Percentiles rank a stretch among this genome's conserved stretches.
phyloP scores from a whole-genome alignment of 192 early-diverging fungal species.

The Paraglomus occultum region DNA sequence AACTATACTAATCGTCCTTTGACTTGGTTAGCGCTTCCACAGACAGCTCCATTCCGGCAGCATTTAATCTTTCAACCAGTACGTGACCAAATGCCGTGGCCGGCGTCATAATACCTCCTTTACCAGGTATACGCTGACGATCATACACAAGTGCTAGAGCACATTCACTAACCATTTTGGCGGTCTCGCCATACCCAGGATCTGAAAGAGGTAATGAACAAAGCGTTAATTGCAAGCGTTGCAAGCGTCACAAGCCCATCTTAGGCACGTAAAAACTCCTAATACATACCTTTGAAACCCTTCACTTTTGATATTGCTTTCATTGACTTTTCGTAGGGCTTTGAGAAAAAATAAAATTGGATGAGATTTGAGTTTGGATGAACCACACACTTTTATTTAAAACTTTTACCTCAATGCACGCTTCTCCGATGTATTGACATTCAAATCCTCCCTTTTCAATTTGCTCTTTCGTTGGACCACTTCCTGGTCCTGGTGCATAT shows the following conservation, averaged over 20 bases:
- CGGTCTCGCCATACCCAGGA: slow-evolving; percentile 82
- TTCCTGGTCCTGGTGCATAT: slow-evolving; percentile 53
- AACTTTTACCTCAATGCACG: slow-evolving; percentile 40
- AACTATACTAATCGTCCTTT: background rate
- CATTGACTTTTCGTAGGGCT: too few species aligned
- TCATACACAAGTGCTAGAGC: slow-evolving; percentile 72
- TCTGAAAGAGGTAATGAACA: slow-evolving; percentile 49
- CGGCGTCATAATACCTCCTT: slow-evolving; percentile 78
- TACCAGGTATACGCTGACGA: slow-evolving; percentile 48
- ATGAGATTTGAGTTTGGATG: too few species aligned
- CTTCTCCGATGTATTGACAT: slow-evolving; percentile 48
- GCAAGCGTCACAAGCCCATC: slow-evolving; percentile 16
- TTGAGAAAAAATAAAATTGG: too few species aligned
- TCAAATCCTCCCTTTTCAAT: slow-evolving; percentile 53
- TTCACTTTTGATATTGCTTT: background rate
- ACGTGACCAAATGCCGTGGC: slow-evolving; percentile 76
- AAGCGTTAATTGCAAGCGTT: slow-evolving; percentile 17
- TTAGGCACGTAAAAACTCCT: background rate
- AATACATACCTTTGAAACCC: background rate
- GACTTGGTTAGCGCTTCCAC: slow-evolving; percentile 29
- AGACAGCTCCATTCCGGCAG: slow-evolving; percentile 49
- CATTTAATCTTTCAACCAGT: slow-evolving; percentile 62
- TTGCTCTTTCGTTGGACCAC: slow-evolving; percentile 63
- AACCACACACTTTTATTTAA: too few species aligned
- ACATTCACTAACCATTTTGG: slow-evolving; percentile 73